These are phyloP conservation scores for Lodderomyces elongisporus DNA, from an alignment of 1,139 yeast genomes.

Conservation along the genomic window DNA sequence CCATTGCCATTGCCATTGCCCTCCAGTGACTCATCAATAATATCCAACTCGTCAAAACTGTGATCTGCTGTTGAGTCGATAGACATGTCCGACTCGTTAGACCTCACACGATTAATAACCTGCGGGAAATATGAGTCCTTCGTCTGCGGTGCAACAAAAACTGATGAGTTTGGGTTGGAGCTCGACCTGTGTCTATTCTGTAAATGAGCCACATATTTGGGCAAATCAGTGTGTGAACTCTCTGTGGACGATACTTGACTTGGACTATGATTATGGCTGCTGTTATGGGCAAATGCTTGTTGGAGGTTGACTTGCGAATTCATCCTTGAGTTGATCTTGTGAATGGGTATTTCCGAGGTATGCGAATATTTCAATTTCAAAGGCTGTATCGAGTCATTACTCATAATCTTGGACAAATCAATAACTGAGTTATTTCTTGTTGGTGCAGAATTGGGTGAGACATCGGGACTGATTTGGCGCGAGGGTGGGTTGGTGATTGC, in stretches of 20 bases:
- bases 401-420: constrained; percentile 34
- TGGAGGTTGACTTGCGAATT: constrained; percentile 27
- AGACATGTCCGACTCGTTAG: constrained; percentile 17
- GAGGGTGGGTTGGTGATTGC: constrained; percentile 29
- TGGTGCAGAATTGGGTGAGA: constrained; percentile 43
- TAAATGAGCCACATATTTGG: constrained; percentile 15
- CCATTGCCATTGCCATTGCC: no score
- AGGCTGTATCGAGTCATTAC: constrained; percentile 39
- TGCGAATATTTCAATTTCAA: constrained; percentile 38
- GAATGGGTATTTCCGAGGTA: constrained; percentile 39
- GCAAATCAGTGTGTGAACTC: constrained; percentile 24
- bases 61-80: constrained; percentile 15
- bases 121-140: constrained; percentile 32
- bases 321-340: constrained; percentile 35
- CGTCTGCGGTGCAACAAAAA: constrained; percentile 15
- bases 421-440: constrained; percentile 40
- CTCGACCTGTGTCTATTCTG: constrained; percentile 18
- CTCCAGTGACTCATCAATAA: constrained; percentile 20
- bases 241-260: constrained; percentile 12
- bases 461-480: constrained; percentile 39
- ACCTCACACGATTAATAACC: constrained; percentile 15
- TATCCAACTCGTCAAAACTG: constrained; percentile 21
- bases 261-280: constrained; percentile 4
- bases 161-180: constrained; percentile 18
- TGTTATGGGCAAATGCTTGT: no score